Evolutionary conservation across 1,284 basidiomycete genomes (phyloP).

Genomic region (Ustilago bromivora): DNA sequence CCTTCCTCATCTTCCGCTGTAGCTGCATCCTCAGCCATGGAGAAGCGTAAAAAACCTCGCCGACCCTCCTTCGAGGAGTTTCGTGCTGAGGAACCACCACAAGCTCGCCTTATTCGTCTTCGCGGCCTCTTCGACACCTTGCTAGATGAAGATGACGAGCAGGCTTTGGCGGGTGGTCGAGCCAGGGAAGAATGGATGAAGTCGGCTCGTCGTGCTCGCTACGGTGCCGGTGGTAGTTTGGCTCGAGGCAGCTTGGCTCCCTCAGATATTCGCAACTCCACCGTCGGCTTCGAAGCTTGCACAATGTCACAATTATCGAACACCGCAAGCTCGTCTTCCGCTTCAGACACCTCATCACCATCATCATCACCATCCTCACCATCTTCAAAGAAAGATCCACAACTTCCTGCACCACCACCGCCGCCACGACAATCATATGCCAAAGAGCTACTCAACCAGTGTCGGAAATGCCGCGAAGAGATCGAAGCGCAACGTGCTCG

Average conservation of each 20-base stretch:
- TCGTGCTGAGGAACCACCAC: conserved; percentile 66
- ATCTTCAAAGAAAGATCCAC: conserved; percentile 15
- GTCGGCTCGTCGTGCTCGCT: conserved; percentile 64
- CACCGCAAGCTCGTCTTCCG: conserved; percentile 8
- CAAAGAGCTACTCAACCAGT: conserved; percentile 66
- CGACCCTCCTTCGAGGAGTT: conserved; percentile 64
- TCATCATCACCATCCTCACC: conserved; percentile 26
- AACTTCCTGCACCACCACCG: conserved; percentile 46
- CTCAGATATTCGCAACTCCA: conserved; percentile 50
- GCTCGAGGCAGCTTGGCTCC: conserved; percentile 61
- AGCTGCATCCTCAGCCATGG: conserved; percentile 54
- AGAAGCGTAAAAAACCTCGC: conserved; percentile 42
- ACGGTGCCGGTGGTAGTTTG: conserved; percentile 64
- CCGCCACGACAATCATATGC: conserved; percentile 64
- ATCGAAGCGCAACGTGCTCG: conserved; percentile 51
- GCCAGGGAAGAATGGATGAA: conserved; percentile 67
- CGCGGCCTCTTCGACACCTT: conserved; percentile 67
- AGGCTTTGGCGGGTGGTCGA: conserved; percentile 65
- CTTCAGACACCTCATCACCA: conserved; percentile 9
- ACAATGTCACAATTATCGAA: conserved; percentile 18
- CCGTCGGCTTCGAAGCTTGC: conserved; percentile 48
- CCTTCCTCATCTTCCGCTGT: conserved; percentile 56
- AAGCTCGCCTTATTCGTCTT: conserved; percentile 66
- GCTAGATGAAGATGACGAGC: conserved; percentile 62
- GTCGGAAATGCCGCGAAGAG: conserved; percentile 61